Evolutionary conservation across 2,329 filamentous ascomycete genomes (phyloP).

Genomic region (Mycosphaerella sp.): DNA sequence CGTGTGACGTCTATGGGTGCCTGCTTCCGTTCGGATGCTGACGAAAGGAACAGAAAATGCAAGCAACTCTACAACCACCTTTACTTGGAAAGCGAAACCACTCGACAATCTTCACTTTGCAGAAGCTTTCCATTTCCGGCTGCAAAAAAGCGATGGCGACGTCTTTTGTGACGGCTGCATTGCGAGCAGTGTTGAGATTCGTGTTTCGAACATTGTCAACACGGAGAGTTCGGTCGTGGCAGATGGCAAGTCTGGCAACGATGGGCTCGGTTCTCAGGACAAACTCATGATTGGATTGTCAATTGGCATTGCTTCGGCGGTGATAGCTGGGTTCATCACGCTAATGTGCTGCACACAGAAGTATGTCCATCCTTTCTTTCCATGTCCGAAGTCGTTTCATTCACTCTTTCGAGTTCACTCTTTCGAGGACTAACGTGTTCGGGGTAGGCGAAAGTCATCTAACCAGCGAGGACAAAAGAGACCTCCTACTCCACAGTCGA

Average conservation of each 20-base stretch:
- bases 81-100: constrained; percentile 13
- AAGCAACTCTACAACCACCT: constrained; percentile 2
- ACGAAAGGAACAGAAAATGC: constrained; percentile 5
- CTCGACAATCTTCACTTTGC: constrained; percentile 1
- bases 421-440: background rate
- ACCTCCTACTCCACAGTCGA: constrained; percentile 2
- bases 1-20: background rate
- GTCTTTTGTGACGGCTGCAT: constrained; percentile 14
- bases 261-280: constrained; percentile 2
- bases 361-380: background rate
- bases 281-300: constrained; percentile 7
- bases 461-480: background rate
- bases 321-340: constrained; percentile 1
- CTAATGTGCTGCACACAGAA: constrained; percentile 7
- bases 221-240: constrained; percentile 3
- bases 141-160: constrained; percentile 18
- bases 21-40: background rate
- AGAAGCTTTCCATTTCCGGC: constrained; percentile 12
- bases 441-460: background rate
- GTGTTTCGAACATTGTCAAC: background rate
- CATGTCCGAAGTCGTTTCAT: too few species aligned
- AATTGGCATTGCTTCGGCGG: constrained; percentile 4
- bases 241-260: background rate
- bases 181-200: constrained; percentile 7
- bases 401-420: too few species aligned